A percentile compares a stretch with the other conserved stretches of the same genome.
Evolutionary conservation across 768 basidiomycete genomes (phyloP).

Genomic region (Phanerodontia chrysosporium): DNA sequence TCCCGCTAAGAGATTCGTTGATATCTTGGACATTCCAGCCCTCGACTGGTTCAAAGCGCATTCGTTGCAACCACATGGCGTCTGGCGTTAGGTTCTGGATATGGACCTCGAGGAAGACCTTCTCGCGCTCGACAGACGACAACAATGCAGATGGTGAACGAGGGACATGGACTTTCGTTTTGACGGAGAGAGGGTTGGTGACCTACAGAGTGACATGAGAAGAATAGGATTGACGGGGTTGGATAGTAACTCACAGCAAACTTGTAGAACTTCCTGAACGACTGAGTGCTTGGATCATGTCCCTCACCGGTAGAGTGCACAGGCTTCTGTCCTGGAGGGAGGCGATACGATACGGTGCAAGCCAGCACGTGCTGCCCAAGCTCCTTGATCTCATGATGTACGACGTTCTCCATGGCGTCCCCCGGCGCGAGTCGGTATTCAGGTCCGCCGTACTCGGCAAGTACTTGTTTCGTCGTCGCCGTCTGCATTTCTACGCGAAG

Average conservation of each 20-base stretch:
- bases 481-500: constrained; percentile 88
- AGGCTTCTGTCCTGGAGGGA: constrained; percentile 53
- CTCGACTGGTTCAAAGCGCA: constrained; percentile 71
- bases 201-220: constrained; percentile 45
- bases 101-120: constrained; percentile 89
- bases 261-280: constrained; percentile 88
- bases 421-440: constrained; percentile 46
- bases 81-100: constrained; percentile 84
- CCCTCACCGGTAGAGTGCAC: constrained; percentile 45
- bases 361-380: constrained; percentile 87
- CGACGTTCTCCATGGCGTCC: constrained; percentile 61
- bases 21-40: constrained; percentile 59
- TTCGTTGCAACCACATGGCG: constrained; percentile 75
- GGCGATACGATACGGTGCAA: constrained; percentile 80
- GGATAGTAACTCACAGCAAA: constrained; percentile 65
- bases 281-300: constrained; percentile 54
- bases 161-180: constrained; percentile 85
- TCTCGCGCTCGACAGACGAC: constrained; percentile 61
- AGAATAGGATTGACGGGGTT: background rate
- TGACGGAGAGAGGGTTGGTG: constrained; percentile 91
- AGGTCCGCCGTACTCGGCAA: constrained; percentile 61
- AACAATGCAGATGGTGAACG: constrained; percentile 70
- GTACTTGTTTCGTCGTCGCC: constrained; percentile 53
- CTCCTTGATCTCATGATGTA: constrained; percentile 90
- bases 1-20: constrained; percentile 34